These are phyloP conservation scores for Phyllosticta paracitricarpa DNA, from an alignment of 2,329 filamentous ascomycete species.

Conservation along the genomic window DNA sequence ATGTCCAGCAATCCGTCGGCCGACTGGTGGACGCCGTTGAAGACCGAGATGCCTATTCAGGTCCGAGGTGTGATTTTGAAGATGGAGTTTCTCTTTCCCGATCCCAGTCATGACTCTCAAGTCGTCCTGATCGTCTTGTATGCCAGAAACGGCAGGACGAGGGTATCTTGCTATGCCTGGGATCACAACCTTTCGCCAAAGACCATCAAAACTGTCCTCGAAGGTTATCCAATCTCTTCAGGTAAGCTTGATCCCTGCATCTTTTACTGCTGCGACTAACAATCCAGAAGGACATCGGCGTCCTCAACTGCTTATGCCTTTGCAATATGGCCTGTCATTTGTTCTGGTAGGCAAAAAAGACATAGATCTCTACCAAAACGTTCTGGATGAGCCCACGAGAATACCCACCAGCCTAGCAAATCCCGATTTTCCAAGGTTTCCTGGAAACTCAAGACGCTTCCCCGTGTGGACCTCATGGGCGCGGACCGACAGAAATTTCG, in stretches of 20 bases:
- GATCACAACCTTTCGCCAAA: constrained; percentile 34
- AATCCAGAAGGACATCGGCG: constrained; percentile 22
- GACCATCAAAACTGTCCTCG: constrained; percentile 10
- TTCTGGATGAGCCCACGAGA: constrained; percentile 28
- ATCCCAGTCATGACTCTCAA: constrained; percentile 53
- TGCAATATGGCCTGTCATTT: constrained; percentile 31
- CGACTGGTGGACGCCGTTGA: constrained; percentile 46
- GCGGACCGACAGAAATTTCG: constrained; percentile 53
- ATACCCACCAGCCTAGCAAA: constrained; percentile 13
- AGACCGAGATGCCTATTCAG: constrained; percentile 34
- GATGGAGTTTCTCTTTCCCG: constrained; percentile 75
- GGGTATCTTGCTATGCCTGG: constrained; percentile 44
- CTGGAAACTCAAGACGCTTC: constrained; percentile 21
- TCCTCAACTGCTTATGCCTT: constrained; percentile 31
- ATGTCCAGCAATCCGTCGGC: background rate
- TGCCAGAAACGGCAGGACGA: constrained; percentile 32
- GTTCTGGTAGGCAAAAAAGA: constrained; percentile 29
- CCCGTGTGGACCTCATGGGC: constrained; percentile 81
- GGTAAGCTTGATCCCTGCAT: background rate
- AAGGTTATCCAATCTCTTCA: constrained; percentile 2
- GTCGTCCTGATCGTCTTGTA: constrained; percentile 66
- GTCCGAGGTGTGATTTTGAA: constrained; percentile 70
- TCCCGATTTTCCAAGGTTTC: constrained; percentile 36
- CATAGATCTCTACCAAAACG: constrained; percentile 28
- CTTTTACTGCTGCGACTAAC: background rate